Conservation (phyloP, 768 basidiomycete genomes). For the Phaeotremella fagi region DNA sequence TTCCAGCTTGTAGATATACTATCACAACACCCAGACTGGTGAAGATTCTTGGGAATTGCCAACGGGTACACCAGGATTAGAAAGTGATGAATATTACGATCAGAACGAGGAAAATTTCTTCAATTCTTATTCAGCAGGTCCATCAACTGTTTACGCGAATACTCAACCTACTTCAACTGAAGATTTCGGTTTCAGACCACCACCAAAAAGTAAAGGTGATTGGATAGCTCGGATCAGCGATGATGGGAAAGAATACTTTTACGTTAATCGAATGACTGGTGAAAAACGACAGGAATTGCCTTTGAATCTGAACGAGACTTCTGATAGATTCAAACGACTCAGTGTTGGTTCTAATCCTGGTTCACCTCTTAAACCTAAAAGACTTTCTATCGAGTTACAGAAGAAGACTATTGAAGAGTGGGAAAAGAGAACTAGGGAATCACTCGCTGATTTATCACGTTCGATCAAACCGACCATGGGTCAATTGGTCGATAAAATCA, state of each 20-base stretch:
- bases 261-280: conserved; percentile 67
- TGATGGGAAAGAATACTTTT: conserved; percentile 76
- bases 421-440: conserved; percentile 9
- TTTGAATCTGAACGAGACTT: conserved; percentile 4
- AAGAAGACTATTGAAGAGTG: conserved; percentile 20
- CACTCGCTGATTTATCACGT: conserved; percentile 2
- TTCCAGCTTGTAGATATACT: conserved; percentile 70
- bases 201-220: conserved; percentile 14
- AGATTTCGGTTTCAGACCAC: conserved; percentile 19
- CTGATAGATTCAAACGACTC: conserved; percentile 12
- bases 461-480: conserved; percentile 18
- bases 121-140: neutral
- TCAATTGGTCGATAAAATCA: conserved; percentile 26
- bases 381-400: conserved; percentile 20
- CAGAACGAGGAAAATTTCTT: conserved; percentile 18
- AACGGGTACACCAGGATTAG: conserved; percentile 11
- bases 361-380: conserved; percentile 5
- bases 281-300: conserved; percentile 48
- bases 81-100: conserved; percentile 10
- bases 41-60: conserved; percentile 74
- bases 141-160: conserved; percentile 24
- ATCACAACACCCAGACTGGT: conserved; percentile 68
- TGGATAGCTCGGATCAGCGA: conserved; percentile 77
- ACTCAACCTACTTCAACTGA: conserved; percentile 48
- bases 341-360: conserved; percentile 3